phyloP scores from a whole-genome alignment of 495 filamentous ascomycete genomes.

The Penicillium goetzii region DNA sequence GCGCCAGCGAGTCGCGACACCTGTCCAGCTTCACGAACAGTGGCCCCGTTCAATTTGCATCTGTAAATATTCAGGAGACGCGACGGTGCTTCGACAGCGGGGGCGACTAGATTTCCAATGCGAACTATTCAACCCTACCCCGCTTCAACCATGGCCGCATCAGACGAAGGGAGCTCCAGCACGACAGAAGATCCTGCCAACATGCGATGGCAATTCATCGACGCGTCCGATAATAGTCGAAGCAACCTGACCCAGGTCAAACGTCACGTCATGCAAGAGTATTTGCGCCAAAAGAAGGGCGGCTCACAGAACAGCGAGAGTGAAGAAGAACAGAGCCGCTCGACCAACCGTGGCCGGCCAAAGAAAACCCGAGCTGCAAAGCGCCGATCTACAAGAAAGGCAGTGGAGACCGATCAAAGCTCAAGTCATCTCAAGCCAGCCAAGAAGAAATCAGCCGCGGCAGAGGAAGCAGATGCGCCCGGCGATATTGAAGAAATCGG shows the following conservation, averaged over 20 bases:
- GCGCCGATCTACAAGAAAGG: conserved; percentile 14
- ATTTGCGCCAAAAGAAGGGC: conserved; percentile 48
- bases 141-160: conserved; percentile 24
- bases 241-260: conserved; percentile 49
- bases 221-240: conserved; percentile 43
- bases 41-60: not conserved
- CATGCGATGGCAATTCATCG: conserved; percentile 49
- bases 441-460: not conserved
- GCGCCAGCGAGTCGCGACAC: not conserved
- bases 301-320: conserved; percentile 28
- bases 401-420: conserved; percentile 1
- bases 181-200: conserved; percentile 15
- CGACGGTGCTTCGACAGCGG: not conserved
- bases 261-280: conserved; percentile 54
- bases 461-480: conserved; percentile 8
- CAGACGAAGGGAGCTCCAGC: conserved; percentile 2
- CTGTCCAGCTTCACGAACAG: not conserved
- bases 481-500: conserved; percentile 14
- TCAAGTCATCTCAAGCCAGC: not conserved
- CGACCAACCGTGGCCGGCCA: conserved; percentile 26
- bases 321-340: conserved; percentile 20
- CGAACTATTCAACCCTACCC: not conserved
- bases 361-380: conserved; percentile 24
- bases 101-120: not conserved
- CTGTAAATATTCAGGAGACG: not conserved